phyloP scores from a whole-genome alignment of 2,329 filamentous ascomycete genomes.

The Colletotrichum acutatum region DNA sequence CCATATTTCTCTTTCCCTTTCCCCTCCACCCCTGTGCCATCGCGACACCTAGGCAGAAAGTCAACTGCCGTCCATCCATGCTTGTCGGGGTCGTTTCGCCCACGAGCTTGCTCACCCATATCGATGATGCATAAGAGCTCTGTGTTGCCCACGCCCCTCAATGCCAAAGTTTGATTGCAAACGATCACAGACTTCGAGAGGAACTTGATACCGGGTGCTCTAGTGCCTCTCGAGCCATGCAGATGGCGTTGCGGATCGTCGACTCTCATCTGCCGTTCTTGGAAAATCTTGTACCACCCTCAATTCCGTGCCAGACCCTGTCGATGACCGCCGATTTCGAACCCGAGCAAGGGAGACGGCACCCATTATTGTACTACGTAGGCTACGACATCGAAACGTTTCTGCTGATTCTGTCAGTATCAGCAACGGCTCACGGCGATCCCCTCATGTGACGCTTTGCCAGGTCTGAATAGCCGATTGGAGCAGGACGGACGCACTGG shows the following conservation, averaged over 20 bases:
- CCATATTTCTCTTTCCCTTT: neutral
- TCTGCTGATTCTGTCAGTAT: neutral
- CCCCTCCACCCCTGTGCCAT: neutral
- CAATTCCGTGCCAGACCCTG: neutral
- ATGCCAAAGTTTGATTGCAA: neutral
- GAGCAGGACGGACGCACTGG: slow-evolving; percentile 7
- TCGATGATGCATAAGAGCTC: neutral
- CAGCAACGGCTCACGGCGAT: neutral
- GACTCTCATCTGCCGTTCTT: neutral
- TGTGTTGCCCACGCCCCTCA: neutral
- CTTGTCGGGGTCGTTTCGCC: neutral
- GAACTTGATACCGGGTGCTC: neutral
- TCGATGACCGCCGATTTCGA: neutral
- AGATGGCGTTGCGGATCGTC: neutral
- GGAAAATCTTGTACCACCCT: neutral
- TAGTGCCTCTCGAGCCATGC: neutral
- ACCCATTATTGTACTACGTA: neutral
- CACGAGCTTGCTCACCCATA: neutral
- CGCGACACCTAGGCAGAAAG: neutral
- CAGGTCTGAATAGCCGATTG: neutral
- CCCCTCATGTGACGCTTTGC: neutral
- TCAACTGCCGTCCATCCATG: neutral
- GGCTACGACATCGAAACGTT: neutral
- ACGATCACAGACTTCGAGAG: neutral
- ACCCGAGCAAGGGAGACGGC: neutral